Percentiles rank a stretch among this genome's conserved stretches.
These are phyloP conservation scores for Scedosporium boydii DNA, from an alignment of 2,329 filamentous ascomycete genomes.

Conservation along the genomic window DNA sequence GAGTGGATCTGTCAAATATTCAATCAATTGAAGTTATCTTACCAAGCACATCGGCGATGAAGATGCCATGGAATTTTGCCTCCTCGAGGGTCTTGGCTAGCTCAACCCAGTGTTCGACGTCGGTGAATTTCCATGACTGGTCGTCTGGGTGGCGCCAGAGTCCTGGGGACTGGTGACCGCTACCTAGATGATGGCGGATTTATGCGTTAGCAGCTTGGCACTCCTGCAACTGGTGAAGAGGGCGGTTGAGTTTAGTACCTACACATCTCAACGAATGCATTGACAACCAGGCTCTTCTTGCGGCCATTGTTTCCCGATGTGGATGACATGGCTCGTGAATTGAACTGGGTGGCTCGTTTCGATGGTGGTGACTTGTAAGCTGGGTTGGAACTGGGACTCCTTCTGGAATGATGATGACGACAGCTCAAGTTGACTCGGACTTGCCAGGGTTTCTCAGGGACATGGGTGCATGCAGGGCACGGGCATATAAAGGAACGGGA, in stretches of 20 bases:
- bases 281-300: constrained; percentile 31
- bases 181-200: constrained; percentile 11
- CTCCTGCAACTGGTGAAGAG: background rate
- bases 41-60: constrained; percentile 50
- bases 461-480: too few relatives aligned
- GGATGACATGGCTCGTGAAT: background rate
- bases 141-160: constrained; percentile 55
- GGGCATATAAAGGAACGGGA: too few relatives aligned
- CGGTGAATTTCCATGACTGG: constrained; percentile 50
- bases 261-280: constrained; percentile 31
- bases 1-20: too few relatives aligned
- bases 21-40: background rate
- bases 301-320: background rate
- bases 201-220: background rate
- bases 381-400: constrained; percentile 6
- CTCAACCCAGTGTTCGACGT: constrained; percentile 50
- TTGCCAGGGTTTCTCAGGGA: too few relatives aligned
- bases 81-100: constrained; percentile 29
- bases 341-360: too few relatives aligned
- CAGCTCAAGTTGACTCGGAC: too few relatives aligned
- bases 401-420: background rate
- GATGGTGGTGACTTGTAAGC: constrained; percentile 2
- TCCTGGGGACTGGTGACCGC: constrained; percentile 37
- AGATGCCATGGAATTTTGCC: constrained; percentile 53
- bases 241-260: background rate